Evolutionary conservation across 805 yeast genomes (phyloP), one percentile per base, ranked within the genome.

Genomic region (Sungouiozyma ichnusensis): DNA sequence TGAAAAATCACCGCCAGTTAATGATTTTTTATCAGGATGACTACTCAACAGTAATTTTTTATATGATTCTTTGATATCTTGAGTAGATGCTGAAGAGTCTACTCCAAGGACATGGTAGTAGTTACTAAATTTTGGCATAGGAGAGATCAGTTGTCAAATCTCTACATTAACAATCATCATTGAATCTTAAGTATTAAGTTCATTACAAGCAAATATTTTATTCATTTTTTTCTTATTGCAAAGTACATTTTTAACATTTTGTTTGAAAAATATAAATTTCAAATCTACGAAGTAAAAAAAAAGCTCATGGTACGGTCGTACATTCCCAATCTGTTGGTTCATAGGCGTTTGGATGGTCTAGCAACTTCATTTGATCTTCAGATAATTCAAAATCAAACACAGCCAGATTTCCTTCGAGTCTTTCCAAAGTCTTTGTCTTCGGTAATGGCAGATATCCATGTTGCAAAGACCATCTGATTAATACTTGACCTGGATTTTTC

Each of bases 311-410:
- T 18, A 76, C 77, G 49, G 74, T 74, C 3, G 81, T 76, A 44
- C 81, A 78, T 53, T 80, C 86, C 86, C 86, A 81, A 51, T 79
- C 86, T 1, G 85, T 78, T 9, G 85, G 85, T 46, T 79, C 85
- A 49, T 81, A 77, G 1, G 73, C 75, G 3, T 67, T 58, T 0
- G 81, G 80, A 44, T 71, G 73, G 41, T 71, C 72, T 39, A 76
- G 46, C 16, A 45, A 40, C 16, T 55, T 48, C 44, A 69, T 58
- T 37, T 75, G 77, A 17, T 63, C 68, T 3, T 57, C 61, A 3
- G 65, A 56, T 24, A 76, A 53, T 39, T 64, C 65, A 47, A 79
- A 76, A 27, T 68, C 68, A 53, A 67, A 71, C 27, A 78, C 77
- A 48, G 74, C 73, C 20, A 77, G 57, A 57, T 84, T 84, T 6